Percentiles rank a stretch among this genome's conserved stretches.
These are phyloP conservation scores for Gilbertella persicaria DNA, from an alignment of 371 early-diverging fungal species.

Conservation along the genomic window DNA sequence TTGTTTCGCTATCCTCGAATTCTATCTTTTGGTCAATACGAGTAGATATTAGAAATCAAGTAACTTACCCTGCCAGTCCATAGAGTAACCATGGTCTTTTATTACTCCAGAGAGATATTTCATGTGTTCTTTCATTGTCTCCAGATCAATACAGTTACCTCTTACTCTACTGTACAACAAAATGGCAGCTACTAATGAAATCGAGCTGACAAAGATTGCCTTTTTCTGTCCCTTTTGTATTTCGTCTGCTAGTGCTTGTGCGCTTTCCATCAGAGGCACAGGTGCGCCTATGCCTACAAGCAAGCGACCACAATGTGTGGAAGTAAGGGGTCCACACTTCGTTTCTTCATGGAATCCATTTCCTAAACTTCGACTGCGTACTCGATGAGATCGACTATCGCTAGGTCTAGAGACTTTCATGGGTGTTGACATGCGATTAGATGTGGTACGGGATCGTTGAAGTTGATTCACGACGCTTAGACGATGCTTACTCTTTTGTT, in stretches of 20 bases:
- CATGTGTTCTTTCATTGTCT: slow-evolving; percentile 19
- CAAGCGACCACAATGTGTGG: slow-evolving; percentile 15
- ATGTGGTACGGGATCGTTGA: slow-evolving; percentile 8
- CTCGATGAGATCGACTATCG: slow-evolving; percentile 26
- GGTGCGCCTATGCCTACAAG: slow-evolving; percentile 21
- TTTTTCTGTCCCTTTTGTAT: slow-evolving; percentile 26
- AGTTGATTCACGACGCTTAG: neutral
- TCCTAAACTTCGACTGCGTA: slow-evolving; percentile 25
- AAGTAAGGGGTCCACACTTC: neutral
- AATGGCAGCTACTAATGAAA: slow-evolving; percentile 31
- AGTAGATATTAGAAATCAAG: too few relatives aligned
- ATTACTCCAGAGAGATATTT: slow-evolving; percentile 10
- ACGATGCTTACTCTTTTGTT: neutral
- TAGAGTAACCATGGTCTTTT: slow-evolving; percentile 9
- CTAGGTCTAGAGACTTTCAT: slow-evolving; percentile 24
- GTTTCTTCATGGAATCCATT: slow-evolving; percentile 16
- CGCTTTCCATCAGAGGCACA: neutral
- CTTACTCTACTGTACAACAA: slow-evolving; percentile 24
- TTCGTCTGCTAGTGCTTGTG: slow-evolving; percentile 6
- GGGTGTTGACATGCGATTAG: slow-evolving; percentile 25
- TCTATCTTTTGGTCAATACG: slow-evolving; percentile 13
- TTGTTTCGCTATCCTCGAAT: slow-evolving; percentile 23
- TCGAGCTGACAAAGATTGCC: slow-evolving; percentile 19
- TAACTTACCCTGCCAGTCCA: slow-evolving; percentile 41
- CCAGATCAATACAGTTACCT: slow-evolving; percentile 24